A percentile compares a stretch with the other conserved stretches of the same genome.
Conservation (phyloP, 257 asterid species). For the Catharanthus roseus region DNA sequence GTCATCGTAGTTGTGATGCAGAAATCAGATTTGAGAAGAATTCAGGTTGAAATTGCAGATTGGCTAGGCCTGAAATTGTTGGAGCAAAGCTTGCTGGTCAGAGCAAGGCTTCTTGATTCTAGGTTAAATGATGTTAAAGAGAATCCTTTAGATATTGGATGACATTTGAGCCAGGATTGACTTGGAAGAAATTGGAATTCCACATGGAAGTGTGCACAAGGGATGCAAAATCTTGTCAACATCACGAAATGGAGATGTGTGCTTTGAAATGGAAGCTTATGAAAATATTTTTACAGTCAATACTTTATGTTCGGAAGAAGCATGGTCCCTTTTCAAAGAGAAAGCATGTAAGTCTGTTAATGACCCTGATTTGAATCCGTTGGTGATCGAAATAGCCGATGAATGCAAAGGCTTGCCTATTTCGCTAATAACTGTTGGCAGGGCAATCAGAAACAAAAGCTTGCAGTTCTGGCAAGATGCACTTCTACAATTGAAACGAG, state of each 20-base stretch:
- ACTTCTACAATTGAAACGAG: conserved; percentile 2
- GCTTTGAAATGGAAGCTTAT: conserved; percentile 8
- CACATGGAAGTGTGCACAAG: not conserved
- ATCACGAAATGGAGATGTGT: conserved; percentile 7
- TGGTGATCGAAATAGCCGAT: conserved; percentile 8
- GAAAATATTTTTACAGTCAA: not conserved
- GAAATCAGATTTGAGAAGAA: not conserved
- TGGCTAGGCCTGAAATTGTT: not conserved
- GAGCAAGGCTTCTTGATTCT: not conserved
- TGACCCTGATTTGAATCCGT: not conserved
- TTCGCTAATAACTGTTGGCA: conserved; percentile 20
- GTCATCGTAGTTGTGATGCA: conserved; percentile 14
- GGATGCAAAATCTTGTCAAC: conserved; percentile 17
- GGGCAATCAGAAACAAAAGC: not conserved
- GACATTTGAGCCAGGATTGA: conserved; percentile 23
- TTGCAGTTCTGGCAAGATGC: conserved; percentile 16
- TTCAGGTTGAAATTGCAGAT: conserved; percentile 12
- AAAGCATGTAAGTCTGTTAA: conserved; percentile 13
- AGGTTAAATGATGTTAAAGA: conserved; percentile 1
- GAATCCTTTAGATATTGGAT: conserved; percentile 20
- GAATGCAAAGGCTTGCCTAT: conserved; percentile 24
- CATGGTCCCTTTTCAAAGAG: conserved; percentile 20
- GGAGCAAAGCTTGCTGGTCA: not conserved
- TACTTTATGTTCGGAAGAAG: conserved; percentile 13
- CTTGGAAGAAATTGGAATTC: conserved; percentile 17